These are phyloP conservation scores for Boletus sp. DNA, from an alignment of 768 basidiomycete species.

Conservation along the genomic window DNA sequence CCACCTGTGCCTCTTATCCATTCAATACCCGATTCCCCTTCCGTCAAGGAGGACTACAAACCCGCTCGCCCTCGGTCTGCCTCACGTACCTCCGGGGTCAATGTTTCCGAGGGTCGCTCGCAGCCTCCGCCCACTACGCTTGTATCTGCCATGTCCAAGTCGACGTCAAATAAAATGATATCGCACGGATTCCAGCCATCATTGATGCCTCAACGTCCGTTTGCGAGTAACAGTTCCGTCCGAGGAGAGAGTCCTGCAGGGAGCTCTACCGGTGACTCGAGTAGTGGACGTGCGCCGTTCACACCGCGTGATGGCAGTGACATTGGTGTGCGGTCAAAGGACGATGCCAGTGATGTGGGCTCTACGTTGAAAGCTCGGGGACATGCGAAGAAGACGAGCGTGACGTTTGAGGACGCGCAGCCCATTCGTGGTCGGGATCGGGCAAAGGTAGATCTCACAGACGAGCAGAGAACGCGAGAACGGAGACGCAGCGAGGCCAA, in stretches of 20 bases:
- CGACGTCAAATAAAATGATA: slow-evolving; percentile 18
- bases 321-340: slow-evolving; percentile 25
- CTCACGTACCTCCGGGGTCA: slow-evolving; percentile 8
- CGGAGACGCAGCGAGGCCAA: slow-evolving; percentile 79
- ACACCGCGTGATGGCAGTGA: slow-evolving; percentile 83
- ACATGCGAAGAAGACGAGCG: slow-evolving; percentile 57
- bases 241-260: slow-evolving; percentile 64
- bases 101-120: slow-evolving; percentile 11
- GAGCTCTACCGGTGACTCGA: slow-evolving; percentile 84
- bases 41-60: slow-evolving; percentile 23
- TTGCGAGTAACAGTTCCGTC: slow-evolving; percentile 39
- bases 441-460: slow-evolving; percentile 29
- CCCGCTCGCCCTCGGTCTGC: slow-evolving; percentile 9
- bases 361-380: slow-evolving; percentile 30
- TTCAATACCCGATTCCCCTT: slow-evolving; percentile 32
- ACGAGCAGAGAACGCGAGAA: slow-evolving; percentile 62
- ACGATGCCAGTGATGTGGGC: slow-evolving; percentile 20
- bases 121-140: slow-evolving; percentile 9
- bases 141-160: slow-evolving; percentile 5
- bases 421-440: slow-evolving; percentile 31
- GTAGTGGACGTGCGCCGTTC: slow-evolving; percentile 68
- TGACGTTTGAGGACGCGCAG: slow-evolving; percentile 61
- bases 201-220: slow-evolving; percentile 49
- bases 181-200: slow-evolving; percentile 25
- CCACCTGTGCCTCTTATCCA: slow-evolving; percentile 31